phyloP scores from a whole-genome alignment of 768 basidiomycete genomes.

The Tricholoma matsutake region DNA sequence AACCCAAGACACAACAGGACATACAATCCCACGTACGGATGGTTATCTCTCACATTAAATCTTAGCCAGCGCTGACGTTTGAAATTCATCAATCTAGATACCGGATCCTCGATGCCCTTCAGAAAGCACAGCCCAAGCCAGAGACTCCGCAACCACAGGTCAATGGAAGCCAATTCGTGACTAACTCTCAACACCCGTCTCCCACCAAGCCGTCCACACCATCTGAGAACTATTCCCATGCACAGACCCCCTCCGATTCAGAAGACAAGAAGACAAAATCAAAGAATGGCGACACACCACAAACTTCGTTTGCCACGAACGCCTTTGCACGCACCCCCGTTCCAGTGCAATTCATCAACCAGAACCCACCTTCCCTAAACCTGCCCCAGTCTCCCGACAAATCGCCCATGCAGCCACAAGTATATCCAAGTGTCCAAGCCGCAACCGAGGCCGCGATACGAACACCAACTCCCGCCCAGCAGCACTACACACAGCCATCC shows the following conservation, averaged over 20 bases:
- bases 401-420: slow-evolving; percentile 35
- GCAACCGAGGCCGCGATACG: slow-evolving; percentile 32
- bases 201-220: slow-evolving; percentile 29
- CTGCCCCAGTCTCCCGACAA: slow-evolving; percentile 22
- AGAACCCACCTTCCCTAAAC: slow-evolving; percentile 23
- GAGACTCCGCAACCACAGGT: slow-evolving; percentile 18
- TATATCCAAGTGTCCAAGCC: slow-evolving; percentile 34
- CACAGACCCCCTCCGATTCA: slow-evolving; percentile 30
- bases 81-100: slow-evolving; percentile 37
- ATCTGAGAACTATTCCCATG: slow-evolving; percentile 25
- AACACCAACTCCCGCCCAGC: slow-evolving; percentile 35
- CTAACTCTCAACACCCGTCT: slow-evolving; percentile 17
- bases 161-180: slow-evolving; percentile 15
- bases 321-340: slow-evolving; percentile 25
- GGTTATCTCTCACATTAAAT: slow-evolving; percentile 3
- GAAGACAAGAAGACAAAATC: slow-evolving; percentile 25
- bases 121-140: slow-evolving; percentile 26
- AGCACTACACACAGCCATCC: slow-evolving; percentile 16
- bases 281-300: slow-evolving; percentile 24
- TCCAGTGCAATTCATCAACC: slow-evolving; percentile 31
- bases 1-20: slow-evolving; percentile 52
- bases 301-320: slow-evolving; percentile 23
- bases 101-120: slow-evolving; percentile 52
- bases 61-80: slow-evolving; percentile 1
- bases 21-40: slow-evolving; percentile 47